Conservation (phyloP, 192 early-diverging fungal genomes). For the Umbelopsis sp. region DNA sequence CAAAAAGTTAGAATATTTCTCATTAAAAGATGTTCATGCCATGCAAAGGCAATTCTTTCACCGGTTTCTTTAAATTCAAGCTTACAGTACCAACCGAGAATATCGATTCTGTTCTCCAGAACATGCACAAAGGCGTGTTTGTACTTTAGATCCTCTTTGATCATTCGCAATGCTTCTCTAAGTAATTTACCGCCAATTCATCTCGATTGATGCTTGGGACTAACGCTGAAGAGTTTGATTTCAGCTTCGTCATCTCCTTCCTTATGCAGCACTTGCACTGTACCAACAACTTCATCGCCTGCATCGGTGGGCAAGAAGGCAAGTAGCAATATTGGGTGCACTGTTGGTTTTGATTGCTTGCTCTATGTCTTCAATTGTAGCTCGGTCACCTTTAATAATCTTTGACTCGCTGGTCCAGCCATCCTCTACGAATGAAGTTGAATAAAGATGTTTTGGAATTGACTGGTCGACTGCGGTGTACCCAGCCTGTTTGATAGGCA, state of each 20-base stretch:
- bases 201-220: slow-evolving; percentile 45
- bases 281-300: slow-evolving; percentile 41
- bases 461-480: not conserved
- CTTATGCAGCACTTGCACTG: slow-evolving; percentile 45
- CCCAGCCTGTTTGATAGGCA: slow-evolving; percentile 47
- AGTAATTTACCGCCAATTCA: slow-evolving; percentile 53
- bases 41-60: slow-evolving; percentile 40
- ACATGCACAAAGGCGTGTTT: slow-evolving; percentile 44
- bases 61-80: slow-evolving; percentile 49
- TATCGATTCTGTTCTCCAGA: slow-evolving; percentile 41
- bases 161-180: slow-evolving; percentile 30
- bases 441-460: not conserved
- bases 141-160: slow-evolving; percentile 36
- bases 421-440: slow-evolving; percentile 26
- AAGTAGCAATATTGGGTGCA: slow-evolving; percentile 41
- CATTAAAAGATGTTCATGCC: slow-evolving; percentile 35
- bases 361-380: slow-evolving; percentile 36
- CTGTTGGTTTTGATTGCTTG: slow-evolving; percentile 32
- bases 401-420: slow-evolving; percentile 54
- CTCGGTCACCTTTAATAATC: slow-evolving; percentile 45
- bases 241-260: slow-evolving; percentile 40
- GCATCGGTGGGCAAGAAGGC: slow-evolving; percentile 37
- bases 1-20: slow-evolving; percentile 42
- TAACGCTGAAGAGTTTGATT: slow-evolving; percentile 50
- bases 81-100: slow-evolving; percentile 48